Evolutionary conservation across 1,139 yeast genomes (phyloP).

Genomic region (Protomyces pachydermus): DNA sequence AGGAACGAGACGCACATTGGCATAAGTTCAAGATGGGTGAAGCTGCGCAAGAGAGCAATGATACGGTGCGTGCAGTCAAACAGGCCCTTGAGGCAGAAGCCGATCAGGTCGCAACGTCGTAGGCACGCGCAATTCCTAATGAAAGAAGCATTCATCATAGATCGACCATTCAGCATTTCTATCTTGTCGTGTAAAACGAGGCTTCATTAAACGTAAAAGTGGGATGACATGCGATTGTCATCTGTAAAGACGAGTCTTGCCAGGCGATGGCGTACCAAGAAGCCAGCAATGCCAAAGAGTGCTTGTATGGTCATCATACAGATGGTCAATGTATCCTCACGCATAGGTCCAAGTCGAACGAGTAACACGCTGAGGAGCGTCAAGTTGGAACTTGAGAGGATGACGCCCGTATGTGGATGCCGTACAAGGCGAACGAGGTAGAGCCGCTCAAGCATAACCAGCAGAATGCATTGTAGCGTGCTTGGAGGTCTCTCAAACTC

Average conservation of each 20-base stretch:
- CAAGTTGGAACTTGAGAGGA: conserved; percentile 64
- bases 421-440: conserved; percentile 51
- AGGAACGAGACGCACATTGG: conserved; percentile 52
- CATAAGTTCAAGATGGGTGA: conserved; percentile 6
- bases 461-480: conserved; percentile 38
- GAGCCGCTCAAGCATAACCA: conserved; percentile 44
- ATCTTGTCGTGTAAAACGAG: neutral
- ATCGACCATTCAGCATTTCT: neutral
- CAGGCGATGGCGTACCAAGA: conserved; percentile 70
- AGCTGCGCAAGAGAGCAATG: neutral
- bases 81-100: neutral
- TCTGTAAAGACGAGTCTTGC: conserved; percentile 86
- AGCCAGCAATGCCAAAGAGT: conserved; percentile 58
- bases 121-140: neutral
- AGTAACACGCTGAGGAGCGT: conserved; percentile 77
- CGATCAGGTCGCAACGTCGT: neutral
- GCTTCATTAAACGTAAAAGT: conserved; percentile 3
- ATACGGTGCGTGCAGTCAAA: neutral
- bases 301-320: conserved; percentile 60
- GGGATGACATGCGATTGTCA: conserved; percentile 51
- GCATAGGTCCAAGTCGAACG: conserved; percentile 83
- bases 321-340: conserved; percentile 70
- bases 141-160: neutral
- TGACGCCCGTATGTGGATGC: conserved; percentile 36
- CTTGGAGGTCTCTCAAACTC: conserved; percentile 38